A percentile compares a stretch with the other conserved stretches of the same genome.
phyloP scores from a whole-genome alignment of 129 eudicot genomes.

The Centella asiatica region DNA sequence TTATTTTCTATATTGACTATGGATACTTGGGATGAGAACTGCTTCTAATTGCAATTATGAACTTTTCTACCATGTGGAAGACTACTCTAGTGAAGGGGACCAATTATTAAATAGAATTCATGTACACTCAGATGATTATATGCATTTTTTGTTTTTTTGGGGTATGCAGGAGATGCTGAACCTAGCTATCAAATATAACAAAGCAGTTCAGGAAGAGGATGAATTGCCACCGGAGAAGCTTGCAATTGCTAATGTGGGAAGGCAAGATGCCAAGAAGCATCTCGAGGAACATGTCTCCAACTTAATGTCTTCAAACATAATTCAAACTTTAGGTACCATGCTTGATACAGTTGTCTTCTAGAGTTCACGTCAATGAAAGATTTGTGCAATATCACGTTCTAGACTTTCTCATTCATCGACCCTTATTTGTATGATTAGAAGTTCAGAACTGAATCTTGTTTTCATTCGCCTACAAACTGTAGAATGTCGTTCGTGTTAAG shows the following conservation, averaged over 20 bases:
- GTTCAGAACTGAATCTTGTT: too few species aligned
- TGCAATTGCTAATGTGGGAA: constrained; percentile 90
- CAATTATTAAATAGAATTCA: not conserved
- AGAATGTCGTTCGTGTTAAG: too few species aligned
- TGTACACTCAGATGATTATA: not conserved
- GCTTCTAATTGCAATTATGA: too few species aligned
- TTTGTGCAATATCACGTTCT: too few species aligned
- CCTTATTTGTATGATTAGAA: too few species aligned
- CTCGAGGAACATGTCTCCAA: constrained; percentile 91
- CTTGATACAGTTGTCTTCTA: constrained; percentile 87
- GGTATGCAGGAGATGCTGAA: constrained; percentile 72
- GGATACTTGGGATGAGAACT: too few species aligned
- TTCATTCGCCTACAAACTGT: too few species aligned
- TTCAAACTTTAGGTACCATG: constrained; percentile 87
- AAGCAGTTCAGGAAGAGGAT: constrained; percentile 94
- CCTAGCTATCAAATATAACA: constrained; percentile 68
- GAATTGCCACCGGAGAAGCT: constrained; percentile 83
- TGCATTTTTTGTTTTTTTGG: not conserved
- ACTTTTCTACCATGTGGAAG: too few species aligned
- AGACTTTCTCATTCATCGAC: too few species aligned
- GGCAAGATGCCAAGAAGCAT: constrained; percentile 95
- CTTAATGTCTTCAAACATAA: constrained; percentile 85
- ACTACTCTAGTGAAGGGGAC: not conserved
- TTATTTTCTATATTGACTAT: too few species aligned
- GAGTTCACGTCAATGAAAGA: too few species aligned